phyloP scores from a whole-genome alignment of 805 yeast species.

The Lipomyces starkeyi region DNA sequence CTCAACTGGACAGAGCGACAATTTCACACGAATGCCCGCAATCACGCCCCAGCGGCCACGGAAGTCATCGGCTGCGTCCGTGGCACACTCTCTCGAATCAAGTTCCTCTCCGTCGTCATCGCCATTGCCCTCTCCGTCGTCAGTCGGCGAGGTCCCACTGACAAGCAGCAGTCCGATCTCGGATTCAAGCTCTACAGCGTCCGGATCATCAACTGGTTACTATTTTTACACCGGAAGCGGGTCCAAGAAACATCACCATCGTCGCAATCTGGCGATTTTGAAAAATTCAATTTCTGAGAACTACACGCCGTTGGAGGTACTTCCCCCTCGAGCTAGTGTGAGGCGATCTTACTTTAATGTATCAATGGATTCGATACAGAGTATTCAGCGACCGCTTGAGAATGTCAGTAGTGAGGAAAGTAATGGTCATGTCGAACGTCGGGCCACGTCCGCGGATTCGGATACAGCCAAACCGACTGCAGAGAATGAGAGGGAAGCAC shows the following conservation, averaged over 20 bases:
- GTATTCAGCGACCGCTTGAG: not conserved
- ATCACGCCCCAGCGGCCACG: conserved; percentile 9
- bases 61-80: conserved; percentile 5
- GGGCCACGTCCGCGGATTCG: not conserved
- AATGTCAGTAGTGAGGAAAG: not conserved
- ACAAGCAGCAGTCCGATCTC: conserved; percentile 13
- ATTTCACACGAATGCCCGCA: not conserved
- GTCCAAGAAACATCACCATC: not conserved
- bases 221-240: not conserved
- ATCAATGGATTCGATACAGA: not conserved
- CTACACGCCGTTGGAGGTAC: conserved; percentile 4
- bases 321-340: conserved; percentile 9
- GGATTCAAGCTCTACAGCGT: conserved; percentile 6
- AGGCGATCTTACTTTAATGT: not conserved
- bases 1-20: not conserved
- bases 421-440: not conserved
- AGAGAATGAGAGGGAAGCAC: conserved; percentile 2
- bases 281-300: conserved; percentile 5
- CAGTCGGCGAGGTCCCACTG: conserved; percentile 8
- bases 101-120: conserved; percentile 11
- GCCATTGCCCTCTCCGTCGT: conserved; percentile 8
- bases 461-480: not conserved
- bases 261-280: conserved; percentile 1
- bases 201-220: conserved; percentile 7
- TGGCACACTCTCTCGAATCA: not conserved